Evolutionary conservation across 371 early-diverging fungal genomes (phyloP).

Genomic region (Mucor saturninus): DNA sequence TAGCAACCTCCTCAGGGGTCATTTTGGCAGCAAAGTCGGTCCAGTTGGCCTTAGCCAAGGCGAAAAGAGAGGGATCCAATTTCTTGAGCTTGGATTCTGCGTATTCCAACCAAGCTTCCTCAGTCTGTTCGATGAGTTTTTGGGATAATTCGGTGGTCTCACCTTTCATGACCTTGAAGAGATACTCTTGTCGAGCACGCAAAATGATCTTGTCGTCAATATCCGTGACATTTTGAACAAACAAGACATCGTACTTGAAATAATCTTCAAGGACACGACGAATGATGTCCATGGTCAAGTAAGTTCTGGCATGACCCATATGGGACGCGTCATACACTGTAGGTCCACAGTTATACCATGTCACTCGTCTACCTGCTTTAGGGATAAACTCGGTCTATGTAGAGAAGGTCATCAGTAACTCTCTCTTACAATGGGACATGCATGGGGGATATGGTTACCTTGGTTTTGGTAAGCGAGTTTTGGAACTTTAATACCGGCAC

Average conservation of each 20-base stretch:
- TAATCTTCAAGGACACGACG: conserved; percentile 96
- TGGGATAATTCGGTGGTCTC: conserved; percentile 40
- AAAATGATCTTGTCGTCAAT: conserved; percentile 99
- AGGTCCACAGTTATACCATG: conserved; percentile 99
- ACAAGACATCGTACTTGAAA: conserved; percentile 93
- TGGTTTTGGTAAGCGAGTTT: conserved; percentile 81
- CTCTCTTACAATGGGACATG: no score
- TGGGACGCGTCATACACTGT: conserved; percentile 99
- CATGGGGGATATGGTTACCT: conserved; percentile 40
- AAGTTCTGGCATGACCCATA: conserved; percentile 98
- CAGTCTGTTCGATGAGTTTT: conserved; percentile 57
- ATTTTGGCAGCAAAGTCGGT: conserved; percentile 57
- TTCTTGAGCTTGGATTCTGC: conserved; percentile 64
- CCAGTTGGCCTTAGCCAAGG: conserved; percentile 53
- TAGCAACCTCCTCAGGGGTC: conserved; percentile 56
- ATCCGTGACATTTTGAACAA: conserved; percentile 99
- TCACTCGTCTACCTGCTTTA: conserved; percentile 75
- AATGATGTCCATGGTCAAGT: conserved; percentile 95
- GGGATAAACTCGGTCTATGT: conserved; percentile 89
- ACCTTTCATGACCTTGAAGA: conserved; percentile 70
- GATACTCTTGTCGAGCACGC: conserved; percentile 86
- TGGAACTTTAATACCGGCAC: conserved; percentile 63
- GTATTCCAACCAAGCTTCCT: conserved; percentile 68
- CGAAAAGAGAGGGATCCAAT: conserved; percentile 41
- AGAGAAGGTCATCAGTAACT: not conserved